A percentile compares a stretch with the other conserved stretches of the same genome.
Evolutionary conservation across 768 basidiomycete genomes (phyloP).

Genomic region (Suillus decipiens): DNA sequence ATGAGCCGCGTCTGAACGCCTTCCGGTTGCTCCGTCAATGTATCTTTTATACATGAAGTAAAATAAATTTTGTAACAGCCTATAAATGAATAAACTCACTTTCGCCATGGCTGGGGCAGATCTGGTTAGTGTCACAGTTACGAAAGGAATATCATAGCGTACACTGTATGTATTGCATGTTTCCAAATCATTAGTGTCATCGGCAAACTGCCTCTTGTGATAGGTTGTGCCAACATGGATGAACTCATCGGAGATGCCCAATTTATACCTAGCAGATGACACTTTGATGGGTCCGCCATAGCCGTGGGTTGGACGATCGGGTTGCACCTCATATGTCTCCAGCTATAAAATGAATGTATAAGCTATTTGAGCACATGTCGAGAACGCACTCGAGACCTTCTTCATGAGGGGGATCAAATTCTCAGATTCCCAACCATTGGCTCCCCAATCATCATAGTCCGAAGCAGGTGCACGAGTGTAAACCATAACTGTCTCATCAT

Average conservation of each 20-base stretch:
- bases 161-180: slow-evolving; percentile 50
- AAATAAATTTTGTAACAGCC: too few relatives aligned
- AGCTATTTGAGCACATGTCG: background rate
- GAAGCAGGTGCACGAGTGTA: slow-evolving; percentile 59
- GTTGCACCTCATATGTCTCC: slow-evolving; percentile 25
- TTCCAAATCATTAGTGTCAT: slow-evolving; percentile 49
- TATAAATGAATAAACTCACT: slow-evolving; percentile 34
- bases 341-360: slow-evolving; percentile 13
- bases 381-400: slow-evolving; percentile 18
- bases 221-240: slow-evolving; percentile 46
- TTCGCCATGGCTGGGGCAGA: slow-evolving; percentile 51
- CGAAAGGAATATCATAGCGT: slow-evolving; percentile 16
- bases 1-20: slow-evolving; percentile 57
- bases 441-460: slow-evolving; percentile 47
- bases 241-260: slow-evolving; percentile 46
- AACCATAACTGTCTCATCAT: slow-evolving; percentile 38
- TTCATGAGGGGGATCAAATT: slow-evolving; percentile 26
- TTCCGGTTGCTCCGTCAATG: slow-evolving; percentile 51
- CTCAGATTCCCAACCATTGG: slow-evolving; percentile 28
- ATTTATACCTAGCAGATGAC: slow-evolving; percentile 30
- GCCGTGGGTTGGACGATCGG: slow-evolving; percentile 21
- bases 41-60: slow-evolving; percentile 41
- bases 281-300: slow-evolving; percentile 27
- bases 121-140: background rate
- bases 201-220: slow-evolving; percentile 45